Evolutionary conservation across 768 basidiomycete genomes (phyloP), one percentile per base, ranked within the genome.

Genomic region (Rhodotorula toruloides): DNA sequence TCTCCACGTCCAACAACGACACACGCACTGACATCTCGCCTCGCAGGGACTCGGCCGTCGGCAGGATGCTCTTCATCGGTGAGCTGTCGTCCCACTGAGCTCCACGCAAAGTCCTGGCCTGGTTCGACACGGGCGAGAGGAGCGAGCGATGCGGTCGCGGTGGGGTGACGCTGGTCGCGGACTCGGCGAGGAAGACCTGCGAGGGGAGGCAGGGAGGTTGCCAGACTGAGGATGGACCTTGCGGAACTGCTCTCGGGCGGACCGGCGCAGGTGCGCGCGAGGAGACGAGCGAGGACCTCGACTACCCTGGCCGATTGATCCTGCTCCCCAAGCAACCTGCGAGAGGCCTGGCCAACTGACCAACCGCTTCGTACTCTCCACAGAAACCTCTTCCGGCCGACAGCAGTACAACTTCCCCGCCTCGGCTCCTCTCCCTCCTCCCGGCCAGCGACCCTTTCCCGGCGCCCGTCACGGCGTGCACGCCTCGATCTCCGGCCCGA

Each of bases 41-140:
- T 65, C 46, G 42, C 76, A 92, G 91, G 91, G 89, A 93, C 77
- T 80, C 81, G 58, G 82, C 82, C 66, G 82, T 88, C 78, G 87
- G 90, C 77, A 84, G 86, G 74, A 89, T 88, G 80, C 82, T 91
- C 76, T 96, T 90, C 80, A 86, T 91, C 78, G 89, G 92, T 93
- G 73, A 78, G 87, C n/a, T 80, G 34, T 3, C n/a, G 11, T 7
- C 13, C 44, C 21, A 4, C 25, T 2, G 4, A 1, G 8, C 1
- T 17, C 34, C 12, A 5, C 37, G 4, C 19, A 4, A 25, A 14
- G 27, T 9, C 36, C 34, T 55, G 34, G 21, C 44, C 44, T 73
- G 65, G 55, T 50, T 29, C 32, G 29, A 42, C 29, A 31, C 32
- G 46, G 37, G 42, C 29, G 57, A 46, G 53, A 14, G 5, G 29